Conservation (phyloP, 441 rosid genomes). For the Erysimum cheiri region DNA sequence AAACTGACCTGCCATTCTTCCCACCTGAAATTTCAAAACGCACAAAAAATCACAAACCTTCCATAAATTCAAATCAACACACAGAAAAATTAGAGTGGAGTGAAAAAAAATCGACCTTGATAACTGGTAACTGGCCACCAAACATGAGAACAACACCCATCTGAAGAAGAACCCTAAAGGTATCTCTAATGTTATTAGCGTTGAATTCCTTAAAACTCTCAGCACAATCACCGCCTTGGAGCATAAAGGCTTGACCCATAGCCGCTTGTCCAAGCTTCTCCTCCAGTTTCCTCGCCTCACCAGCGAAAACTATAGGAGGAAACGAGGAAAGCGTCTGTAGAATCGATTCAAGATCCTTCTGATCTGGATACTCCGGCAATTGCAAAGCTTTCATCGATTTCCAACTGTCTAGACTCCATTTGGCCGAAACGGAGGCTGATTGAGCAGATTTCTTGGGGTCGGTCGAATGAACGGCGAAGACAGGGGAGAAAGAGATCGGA, state of each 20-base stretch:
- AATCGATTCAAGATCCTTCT: slow-evolving; percentile 72
- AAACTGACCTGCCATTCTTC: slow-evolving; percentile 96
- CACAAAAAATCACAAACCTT: slow-evolving; percentile 9
- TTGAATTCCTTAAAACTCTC: slow-evolving; percentile 91
- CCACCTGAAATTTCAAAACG: slow-evolving; percentile 57
- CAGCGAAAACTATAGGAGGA: slow-evolving; percentile 91
- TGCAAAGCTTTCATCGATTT: slow-evolving; percentile 80
- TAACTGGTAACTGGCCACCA: slow-evolving; percentile 86
- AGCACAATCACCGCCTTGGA: slow-evolving; percentile 95
- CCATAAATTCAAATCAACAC: neutral
- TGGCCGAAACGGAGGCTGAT: slow-evolving; percentile 45
- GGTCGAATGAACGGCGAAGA: slow-evolving; percentile 40
- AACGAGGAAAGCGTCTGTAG: slow-evolving; percentile 69
- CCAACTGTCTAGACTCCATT: slow-evolving; percentile 84
- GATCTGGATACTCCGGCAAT: slow-evolving; percentile 79
- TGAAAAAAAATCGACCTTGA: slow-evolving; percentile 55
- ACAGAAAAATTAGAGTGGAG: neutral
- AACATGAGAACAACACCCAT: slow-evolving; percentile 93
- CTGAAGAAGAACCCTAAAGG: slow-evolving; percentile 86
- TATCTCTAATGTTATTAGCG: slow-evolving; percentile 85
- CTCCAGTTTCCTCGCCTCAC: slow-evolving; percentile 83
- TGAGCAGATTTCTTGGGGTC: slow-evolving; percentile 34
- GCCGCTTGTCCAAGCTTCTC: slow-evolving; percentile 83
- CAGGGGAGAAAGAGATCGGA: slow-evolving; percentile 33
- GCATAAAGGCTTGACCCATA: slow-evolving; percentile 80